Base-by-base conservation (phyloP, 805 yeast species). In the Candida arabinofermentans region DNA sequence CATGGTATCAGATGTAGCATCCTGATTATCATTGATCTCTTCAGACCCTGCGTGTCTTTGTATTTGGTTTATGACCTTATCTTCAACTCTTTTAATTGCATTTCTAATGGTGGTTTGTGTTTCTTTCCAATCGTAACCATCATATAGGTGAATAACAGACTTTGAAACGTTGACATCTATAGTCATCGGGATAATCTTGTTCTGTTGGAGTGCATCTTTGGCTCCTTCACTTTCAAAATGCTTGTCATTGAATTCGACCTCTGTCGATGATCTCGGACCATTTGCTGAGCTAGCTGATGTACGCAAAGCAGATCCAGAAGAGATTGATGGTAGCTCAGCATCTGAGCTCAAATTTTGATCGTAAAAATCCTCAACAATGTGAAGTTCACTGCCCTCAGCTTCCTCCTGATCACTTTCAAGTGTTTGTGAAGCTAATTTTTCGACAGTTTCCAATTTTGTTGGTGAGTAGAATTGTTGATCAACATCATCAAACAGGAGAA, bases 51-150 rank as follows among this genome's bases (percentile, higher is more conserved):
- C 29, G 13, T 33, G 16, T 26, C 44, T 49, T 21, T 27, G 24
- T 30, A 41, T 33, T 22, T 48, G 46, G n/a, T 26, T 29, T 17
- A 37, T 40, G 5, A 74, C 81, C 32, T 66, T 70, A 6, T 61
- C 66, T 49, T 83, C 88, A 7, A 87, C 75, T 9, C 75, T 64
- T 40, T 74, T 74, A 0, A 90, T 81, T 0, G 86, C 84, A n/a
- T 72, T 74, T 9, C 70, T 66, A 23, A 93, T 81, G 0, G 81
- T 70, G 19, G 69, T 70, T 43, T 95, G 72, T 0, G 98, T 88
- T 33, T 77, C 76, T 41, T 74, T 75, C 95, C 97, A 89, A 53
- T 93, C 98, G 57, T 82, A 93, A 0, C 99, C 99, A 65, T 93
- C 99, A 58, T 75, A 81, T 16, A 91, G 62, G 38, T 70, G 75